Conservation (phyloP, 176 grass and related monocot genomes). For the Melocanna baccifera region DNA sequence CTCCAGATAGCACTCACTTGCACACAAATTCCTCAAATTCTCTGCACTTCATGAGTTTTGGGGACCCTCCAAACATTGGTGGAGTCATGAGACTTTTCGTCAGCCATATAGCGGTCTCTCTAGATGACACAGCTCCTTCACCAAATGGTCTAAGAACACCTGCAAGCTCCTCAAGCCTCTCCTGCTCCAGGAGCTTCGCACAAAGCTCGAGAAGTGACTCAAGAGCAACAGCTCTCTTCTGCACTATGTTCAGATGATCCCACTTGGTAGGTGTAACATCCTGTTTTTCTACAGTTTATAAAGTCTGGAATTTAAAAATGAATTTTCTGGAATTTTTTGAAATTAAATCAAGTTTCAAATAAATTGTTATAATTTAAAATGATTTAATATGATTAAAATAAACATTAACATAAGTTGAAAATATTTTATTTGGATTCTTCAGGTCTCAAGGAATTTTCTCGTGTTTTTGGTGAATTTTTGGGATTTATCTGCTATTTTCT, state of each 20-base stretch:
- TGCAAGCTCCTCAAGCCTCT: slow-evolving; percentile 74
- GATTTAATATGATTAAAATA: too few species aligned
- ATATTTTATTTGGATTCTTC: too few species aligned
- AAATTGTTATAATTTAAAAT: too few species aligned
- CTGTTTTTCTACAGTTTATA: too few species aligned
- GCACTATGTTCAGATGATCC: slow-evolving; percentile 75
- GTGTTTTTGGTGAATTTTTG: too few species aligned
- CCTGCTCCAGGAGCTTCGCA: slow-evolving; percentile 71
- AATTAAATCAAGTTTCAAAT: too few species aligned
- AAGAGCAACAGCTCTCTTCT: slow-evolving; percentile 73
- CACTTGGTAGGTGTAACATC: too few species aligned
- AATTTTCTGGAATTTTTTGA: too few species aligned
- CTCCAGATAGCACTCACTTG: slow-evolving; percentile 11
- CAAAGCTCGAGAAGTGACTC: slow-evolving; percentile 84
- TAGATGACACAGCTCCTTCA: slow-evolving; percentile 63
- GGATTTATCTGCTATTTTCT: too few species aligned
- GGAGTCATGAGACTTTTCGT: slow-evolving; percentile 79
- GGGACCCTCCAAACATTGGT: slow-evolving; percentile 48
- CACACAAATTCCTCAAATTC: neutral
- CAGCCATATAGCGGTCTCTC: slow-evolving; percentile 91
- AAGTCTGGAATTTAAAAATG: too few species aligned
- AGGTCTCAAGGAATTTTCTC: too few species aligned
- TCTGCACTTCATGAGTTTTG: slow-evolving; percentile 15
- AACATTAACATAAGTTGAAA: too few species aligned
- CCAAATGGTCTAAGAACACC: slow-evolving; percentile 73